Conservation (phyloP, 805 yeast genomes). For the Pichia nakasei region DNA sequence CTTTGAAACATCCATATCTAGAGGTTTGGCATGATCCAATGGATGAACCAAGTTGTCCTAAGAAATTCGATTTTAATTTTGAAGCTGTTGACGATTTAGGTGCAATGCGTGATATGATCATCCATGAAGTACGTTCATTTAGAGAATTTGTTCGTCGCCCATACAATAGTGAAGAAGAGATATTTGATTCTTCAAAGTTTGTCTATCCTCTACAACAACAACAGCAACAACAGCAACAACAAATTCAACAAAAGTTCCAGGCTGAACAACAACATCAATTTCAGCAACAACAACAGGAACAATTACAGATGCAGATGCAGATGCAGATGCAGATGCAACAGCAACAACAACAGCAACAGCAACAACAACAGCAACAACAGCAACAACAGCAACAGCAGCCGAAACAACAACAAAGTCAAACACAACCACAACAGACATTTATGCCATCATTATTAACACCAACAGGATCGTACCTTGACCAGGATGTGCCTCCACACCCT, state of each 20-base stretch:
- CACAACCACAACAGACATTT: slow-evolving; percentile 2
- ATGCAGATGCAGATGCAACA: slow-evolving; percentile 14
- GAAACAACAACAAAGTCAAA: slow-evolving; percentile 10
- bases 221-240: slow-evolving; percentile 8
- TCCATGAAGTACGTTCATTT: slow-evolving; percentile 70
- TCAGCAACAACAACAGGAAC: slow-evolving; percentile 3
- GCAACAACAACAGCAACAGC: neutral
- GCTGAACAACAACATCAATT: neutral
- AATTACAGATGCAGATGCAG: too few relatives aligned
- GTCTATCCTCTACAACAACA: slow-evolving; percentile 9
- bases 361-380: neutral
- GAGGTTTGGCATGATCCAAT: slow-evolving; percentile 87
- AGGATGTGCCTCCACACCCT: slow-evolving; percentile 56
- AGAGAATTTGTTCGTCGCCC: slow-evolving; percentile 62
- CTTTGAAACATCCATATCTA: slow-evolving; percentile 81
- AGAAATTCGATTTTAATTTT: slow-evolving; percentile 79
- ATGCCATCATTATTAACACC: slow-evolving; percentile 34
- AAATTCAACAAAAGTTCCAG: neutral
- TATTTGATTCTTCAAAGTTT: slow-evolving; percentile 13
- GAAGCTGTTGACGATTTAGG: slow-evolving; percentile 78
- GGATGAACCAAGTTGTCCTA: slow-evolving; percentile 80
- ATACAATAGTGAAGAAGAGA: slow-evolving; percentile 10
- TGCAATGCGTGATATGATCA: slow-evolving; percentile 64
- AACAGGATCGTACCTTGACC: slow-evolving; percentile 30
- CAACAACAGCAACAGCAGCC: slow-evolving; percentile 11